Conservation (phyloP, 768 basidiomycete genomes). For the Boletus sp. region DNA sequence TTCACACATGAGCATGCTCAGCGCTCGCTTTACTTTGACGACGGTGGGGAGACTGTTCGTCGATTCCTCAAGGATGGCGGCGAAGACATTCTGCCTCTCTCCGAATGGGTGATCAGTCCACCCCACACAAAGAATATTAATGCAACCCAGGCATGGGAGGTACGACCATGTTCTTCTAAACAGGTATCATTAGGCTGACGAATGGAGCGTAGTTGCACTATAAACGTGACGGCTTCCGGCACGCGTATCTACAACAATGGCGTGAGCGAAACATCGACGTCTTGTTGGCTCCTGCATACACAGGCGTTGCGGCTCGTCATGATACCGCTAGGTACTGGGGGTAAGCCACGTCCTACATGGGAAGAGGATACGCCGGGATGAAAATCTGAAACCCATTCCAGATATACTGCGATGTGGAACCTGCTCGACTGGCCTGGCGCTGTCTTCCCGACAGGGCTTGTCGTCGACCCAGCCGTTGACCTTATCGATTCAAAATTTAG, state of each 20-base stretch:
- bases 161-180: constrained; percentile 2
- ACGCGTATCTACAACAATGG: constrained; percentile 38
- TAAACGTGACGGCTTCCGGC: constrained; percentile 35
- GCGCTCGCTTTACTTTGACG: constrained; percentile 39
- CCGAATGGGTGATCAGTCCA: constrained; percentile 36
- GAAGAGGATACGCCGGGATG: background rate
- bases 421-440: constrained; percentile 44
- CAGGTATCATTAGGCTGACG: background rate
- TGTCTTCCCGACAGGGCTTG: constrained; percentile 43
- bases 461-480: constrained; percentile 26
- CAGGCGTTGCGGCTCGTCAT: constrained; percentile 38
- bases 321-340: constrained; percentile 38
- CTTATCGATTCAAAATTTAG: background rate
- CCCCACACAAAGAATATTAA: constrained; percentile 26
- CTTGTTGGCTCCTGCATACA: constrained; percentile 37
- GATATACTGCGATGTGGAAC: constrained; percentile 44
- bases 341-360: background rate
- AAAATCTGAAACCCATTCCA: background rate
- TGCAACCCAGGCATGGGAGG: constrained; percentile 31
- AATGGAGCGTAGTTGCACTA: constrained; percentile 21
- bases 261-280: constrained; percentile 39
- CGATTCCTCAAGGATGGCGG: constrained; percentile 27
- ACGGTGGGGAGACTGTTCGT: constrained; percentile 34
- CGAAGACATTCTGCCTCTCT: constrained; percentile 37
- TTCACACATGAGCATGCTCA: constrained; percentile 5